Percentiles rank a stretch among this genome's conserved stretches.
Conservation (phyloP, 1,139 yeast genomes). For the Geotrichum cucujoidarum region DNA sequence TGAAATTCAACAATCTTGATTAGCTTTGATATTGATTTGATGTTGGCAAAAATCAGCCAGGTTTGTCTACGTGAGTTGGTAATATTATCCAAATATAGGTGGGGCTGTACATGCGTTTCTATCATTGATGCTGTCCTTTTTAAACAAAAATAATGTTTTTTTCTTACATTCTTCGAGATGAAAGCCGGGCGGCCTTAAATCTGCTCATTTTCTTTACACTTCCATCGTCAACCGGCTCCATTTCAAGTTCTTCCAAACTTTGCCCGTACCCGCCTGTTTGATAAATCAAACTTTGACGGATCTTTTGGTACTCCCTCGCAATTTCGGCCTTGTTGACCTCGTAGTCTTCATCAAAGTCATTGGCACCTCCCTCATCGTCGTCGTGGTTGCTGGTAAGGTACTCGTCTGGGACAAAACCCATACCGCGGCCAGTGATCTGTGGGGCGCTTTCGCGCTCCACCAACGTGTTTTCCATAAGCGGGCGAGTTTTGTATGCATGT, state of each 20-base stretch:
- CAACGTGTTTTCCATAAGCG: slow-evolving; percentile 24
- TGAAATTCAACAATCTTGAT: too few species aligned
- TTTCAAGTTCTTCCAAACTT: slow-evolving; percentile 49
- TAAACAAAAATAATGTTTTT: background rate
- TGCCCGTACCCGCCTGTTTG: slow-evolving; percentile 47
- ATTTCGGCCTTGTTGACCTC: slow-evolving; percentile 34
- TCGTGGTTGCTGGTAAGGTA: slow-evolving; percentile 20
- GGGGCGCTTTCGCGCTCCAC: slow-evolving; percentile 23
- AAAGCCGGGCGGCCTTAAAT: slow-evolving; percentile 54
- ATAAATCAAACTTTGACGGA: slow-evolving; percentile 51
- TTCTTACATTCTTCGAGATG: slow-evolving; percentile 9
- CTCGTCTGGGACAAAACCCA: slow-evolving; percentile 17
- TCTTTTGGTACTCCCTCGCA: slow-evolving; percentile 51
- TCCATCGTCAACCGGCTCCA: slow-evolving; percentile 74
- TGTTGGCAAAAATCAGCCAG: too few species aligned
- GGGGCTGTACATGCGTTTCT: too few species aligned
- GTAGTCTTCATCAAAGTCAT: slow-evolving; percentile 22
- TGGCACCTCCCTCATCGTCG: slow-evolving; percentile 21
- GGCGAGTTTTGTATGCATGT: slow-evolving; percentile 14
- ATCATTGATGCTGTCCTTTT: background rate
- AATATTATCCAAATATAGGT: too few species aligned
- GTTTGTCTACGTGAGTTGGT: too few species aligned
- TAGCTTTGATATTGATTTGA: too few species aligned
- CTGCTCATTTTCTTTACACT: slow-evolving; percentile 57
- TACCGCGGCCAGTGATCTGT: slow-evolving; percentile 15